Base-by-base conservation (phyloP, 495 filamentous ascomycete genomes). In the Neurospora pannonica region DNA sequence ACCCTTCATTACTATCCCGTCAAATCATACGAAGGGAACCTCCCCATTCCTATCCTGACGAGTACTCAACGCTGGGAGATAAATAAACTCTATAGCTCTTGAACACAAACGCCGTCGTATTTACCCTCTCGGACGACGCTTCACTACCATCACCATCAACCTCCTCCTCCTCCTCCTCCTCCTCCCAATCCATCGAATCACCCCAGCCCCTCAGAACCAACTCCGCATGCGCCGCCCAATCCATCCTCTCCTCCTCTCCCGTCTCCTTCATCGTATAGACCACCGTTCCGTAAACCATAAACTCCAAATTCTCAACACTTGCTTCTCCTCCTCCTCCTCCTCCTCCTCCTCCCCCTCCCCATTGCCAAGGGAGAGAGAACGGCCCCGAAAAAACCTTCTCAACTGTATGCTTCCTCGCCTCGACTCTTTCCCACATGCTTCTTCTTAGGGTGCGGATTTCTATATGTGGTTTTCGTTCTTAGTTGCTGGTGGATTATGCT, bases 231-330 rank as follows among this genome's bases (percentile, higher is more conserved):
- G 70, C 79, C 11, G 79, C 76, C 77, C 77, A 81, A 13, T 75
- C 74, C 9, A 70, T 71, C 42, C 37, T 43, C 37, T 21, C 72
- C 28, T 17, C 72, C 5, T 21, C 46, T 7, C 70, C 70, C 11
- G 67, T 75, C 9, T 77, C 77, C 38, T 38, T 73, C 70, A 82
- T 46, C 34, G 75, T 36, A 21, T 80, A 75, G 21, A 75, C 74
- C 1, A 81, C 77, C 2, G 73, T 73, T 9, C 84, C 83, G 39
- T 77, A 73, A 0, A 84, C 42, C 82, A 83, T 84, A 36, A 80
- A 79, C 75, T 84, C 42, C 19, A 42, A 19, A 17, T 42, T 42
- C 40, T 5, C 5, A 6, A 6, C 17, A 19, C 40, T n/a, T n/a
- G n/a, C n/a, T n/a, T n/a, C n/a, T n/a, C n/a, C n/a, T n/a, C n/a